Base-by-base conservation (phyloP, 768 basidiomycete species). In the Rhizopogon rudus region DNA sequence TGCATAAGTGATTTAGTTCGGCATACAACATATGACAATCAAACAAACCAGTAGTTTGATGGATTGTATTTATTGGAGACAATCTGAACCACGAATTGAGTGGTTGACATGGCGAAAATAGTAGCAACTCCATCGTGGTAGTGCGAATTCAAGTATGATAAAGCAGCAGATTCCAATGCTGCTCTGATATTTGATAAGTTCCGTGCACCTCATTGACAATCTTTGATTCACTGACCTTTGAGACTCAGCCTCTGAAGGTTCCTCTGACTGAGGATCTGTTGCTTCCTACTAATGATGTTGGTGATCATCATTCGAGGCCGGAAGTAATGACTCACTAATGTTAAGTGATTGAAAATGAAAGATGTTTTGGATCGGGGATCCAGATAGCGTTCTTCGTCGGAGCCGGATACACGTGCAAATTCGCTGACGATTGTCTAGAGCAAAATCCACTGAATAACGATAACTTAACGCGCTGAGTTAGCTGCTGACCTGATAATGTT, bases 21-120 rank as follows among this genome's bases (percentile, higher is more conserved):
- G 9, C 6, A 29, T 16, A 33, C 17, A 42, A 48, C n/a, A 22
- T 8, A 12, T 7, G 16, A 25, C 9, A n/a, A 49, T 37, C 5
- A 49, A 49, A 57, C 77, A 51, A 54, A 94, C 96, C 96, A 98
- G 73, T 81, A 98, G 70, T 98, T 98, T 20, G 81, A 72, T 0
- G 92, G 89, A 65, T 96, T 98, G 73, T 98, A 98, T 67, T 94
- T 93, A 69, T 97, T 96, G 17, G 92, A 88, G n/a, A 96, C 94
- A 53, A 97, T 74, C 65, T 94, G 90, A 42, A 97, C 69, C 14
- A 81, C 77, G 63, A 83, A 94, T 49, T 72, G 73, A 17, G 66
- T 75, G 22, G 71, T 70, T 28, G 73, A 76, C 3, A 76, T 75
- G 3, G 87, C 73, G 63, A 92, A 91, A 8, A 91, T 83, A 40